These are phyloP conservation scores for Pyricularia grisea DNA, from an alignment of 2,329 filamentous ascomycete genomes.

Conservation along the genomic window DNA sequence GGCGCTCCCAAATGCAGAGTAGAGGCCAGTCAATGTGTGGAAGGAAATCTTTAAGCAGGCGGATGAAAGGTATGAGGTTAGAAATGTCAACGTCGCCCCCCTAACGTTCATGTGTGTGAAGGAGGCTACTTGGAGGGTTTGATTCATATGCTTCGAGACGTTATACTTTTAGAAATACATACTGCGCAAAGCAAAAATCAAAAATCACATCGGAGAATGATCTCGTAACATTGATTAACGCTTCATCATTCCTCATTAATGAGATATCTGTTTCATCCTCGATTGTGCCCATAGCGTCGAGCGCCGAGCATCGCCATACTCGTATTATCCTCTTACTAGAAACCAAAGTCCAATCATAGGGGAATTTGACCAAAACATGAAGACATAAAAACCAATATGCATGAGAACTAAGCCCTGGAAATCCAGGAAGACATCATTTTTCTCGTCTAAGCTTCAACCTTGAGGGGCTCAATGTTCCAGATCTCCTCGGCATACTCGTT, in stretches of 20 bases:
- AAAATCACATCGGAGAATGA: not conserved
- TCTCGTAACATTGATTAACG: not conserved
- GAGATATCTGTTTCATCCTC: not conserved
- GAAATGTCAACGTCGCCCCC: not conserved
- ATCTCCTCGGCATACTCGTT: slow-evolving; percentile 95
- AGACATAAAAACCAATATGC: not conserved
- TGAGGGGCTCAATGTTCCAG: slow-evolving; percentile 88
- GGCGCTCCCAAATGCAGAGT: slow-evolving; percentile 11
- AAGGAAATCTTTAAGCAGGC: slow-evolving; percentile 8
- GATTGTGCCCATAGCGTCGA: not conserved
- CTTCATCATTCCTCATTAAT: not conserved
- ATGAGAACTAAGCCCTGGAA: not conserved
- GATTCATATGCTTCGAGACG: not conserved
- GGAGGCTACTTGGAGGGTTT: not conserved
- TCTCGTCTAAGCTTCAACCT: slow-evolving; percentile 21
- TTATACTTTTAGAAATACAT: no score
- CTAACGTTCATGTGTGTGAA: not conserved
- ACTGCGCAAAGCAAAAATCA: not conserved
- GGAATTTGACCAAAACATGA: not conserved
- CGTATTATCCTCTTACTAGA: not conserved
- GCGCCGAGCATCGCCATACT: not conserved
- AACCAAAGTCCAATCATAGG: not conserved
- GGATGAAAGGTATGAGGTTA: slow-evolving; percentile 6
- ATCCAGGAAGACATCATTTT: not conserved
- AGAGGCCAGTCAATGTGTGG: slow-evolving; percentile 12